A percentile compares a stretch with the other conserved stretches of the same genome.
Evolutionary conservation across 805 yeast species (phyloP).

Genomic region (Candida caryicola): DNA sequence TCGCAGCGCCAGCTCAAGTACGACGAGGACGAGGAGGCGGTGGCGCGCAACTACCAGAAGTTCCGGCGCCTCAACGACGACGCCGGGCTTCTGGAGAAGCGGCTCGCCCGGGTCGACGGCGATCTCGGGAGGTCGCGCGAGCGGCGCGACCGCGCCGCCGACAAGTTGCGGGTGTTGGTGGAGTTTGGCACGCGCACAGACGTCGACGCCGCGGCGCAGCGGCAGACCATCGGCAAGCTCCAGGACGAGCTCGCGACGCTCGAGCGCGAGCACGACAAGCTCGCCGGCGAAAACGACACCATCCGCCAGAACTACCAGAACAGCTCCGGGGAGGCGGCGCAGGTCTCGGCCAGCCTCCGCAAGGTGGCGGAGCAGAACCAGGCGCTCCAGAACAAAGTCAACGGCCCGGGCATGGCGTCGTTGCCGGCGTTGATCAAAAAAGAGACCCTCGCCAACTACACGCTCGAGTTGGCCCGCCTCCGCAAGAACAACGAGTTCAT

Average conservation of each 20-base stretch:
- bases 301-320: constrained; percentile 32
- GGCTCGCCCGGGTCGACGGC: constrained; percentile 28
- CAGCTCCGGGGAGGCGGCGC: constrained; percentile 33
- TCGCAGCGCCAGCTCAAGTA: constrained; percentile 29
- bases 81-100: constrained; percentile 31
- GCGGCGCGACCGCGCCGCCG: constrained; percentile 13
- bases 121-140: constrained; percentile 23
- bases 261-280: constrained; percentile 21
- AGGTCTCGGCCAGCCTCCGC: constrained; percentile 20
- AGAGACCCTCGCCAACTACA: constrained; percentile 31
- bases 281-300: constrained; percentile 28
- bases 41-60: constrained; percentile 31
- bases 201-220: constrained; percentile 16
- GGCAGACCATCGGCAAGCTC: constrained; percentile 19
- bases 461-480: constrained; percentile 23
- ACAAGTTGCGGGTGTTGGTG: constrained; percentile 7
- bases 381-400: constrained; percentile 19
- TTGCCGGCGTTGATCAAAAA: constrained; percentile 34
- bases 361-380: constrained; percentile 18
- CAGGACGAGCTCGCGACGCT: constrained; percentile 25
- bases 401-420: constrained; percentile 34
- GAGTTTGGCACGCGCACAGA: constrained; percentile 5
- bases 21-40: constrained; percentile 33
- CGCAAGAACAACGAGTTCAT: constrained; percentile 30
- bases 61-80: constrained; percentile 36